These are phyloP conservation scores for Globisporangium solare DNA, from an alignment of 352 stramenopile species.

Conservation along the genomic window DNA sequence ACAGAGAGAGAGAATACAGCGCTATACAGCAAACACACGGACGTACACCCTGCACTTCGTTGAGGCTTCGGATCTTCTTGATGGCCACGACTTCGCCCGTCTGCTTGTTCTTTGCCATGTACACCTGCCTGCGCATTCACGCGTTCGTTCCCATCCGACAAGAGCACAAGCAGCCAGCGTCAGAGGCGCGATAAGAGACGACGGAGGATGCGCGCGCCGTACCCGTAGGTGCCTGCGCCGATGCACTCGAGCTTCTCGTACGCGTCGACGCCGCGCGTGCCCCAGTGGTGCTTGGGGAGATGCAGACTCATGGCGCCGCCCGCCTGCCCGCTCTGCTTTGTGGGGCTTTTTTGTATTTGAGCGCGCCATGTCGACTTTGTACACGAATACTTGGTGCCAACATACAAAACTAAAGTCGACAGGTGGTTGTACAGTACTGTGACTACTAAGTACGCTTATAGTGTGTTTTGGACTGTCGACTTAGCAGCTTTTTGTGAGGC, in stretches of 20 bases:
- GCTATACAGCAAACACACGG: no score
- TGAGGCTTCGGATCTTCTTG: conserved; percentile 89
- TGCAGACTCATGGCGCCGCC: conserved; percentile 66
- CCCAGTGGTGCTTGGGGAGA: conserved; percentile 81
- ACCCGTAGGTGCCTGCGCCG: conserved; percentile 87
- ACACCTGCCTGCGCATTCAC: conserved; percentile 59
- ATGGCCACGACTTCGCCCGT: conserved; percentile 86
- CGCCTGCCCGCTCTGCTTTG: conserved; percentile 1
- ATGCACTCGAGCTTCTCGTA: conserved; percentile 90
- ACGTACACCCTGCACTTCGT: conserved; percentile 86
- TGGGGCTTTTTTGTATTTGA: background rate
- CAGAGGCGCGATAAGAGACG: background rate
- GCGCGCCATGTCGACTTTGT: no score
- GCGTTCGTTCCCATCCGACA: background rate
- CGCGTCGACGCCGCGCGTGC: conserved; percentile 73
- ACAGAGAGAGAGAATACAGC: no score
- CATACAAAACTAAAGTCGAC: background rate
- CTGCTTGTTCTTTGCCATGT: conserved; percentile 85
- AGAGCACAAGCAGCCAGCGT: background rate
- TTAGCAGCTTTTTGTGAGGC: background rate
- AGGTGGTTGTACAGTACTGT: no score
- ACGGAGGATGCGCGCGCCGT: conserved; percentile 4
- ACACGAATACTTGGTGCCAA: no score
- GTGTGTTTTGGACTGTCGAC: background rate
- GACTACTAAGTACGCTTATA: no score